Percentiles rank a stretch among this genome's conserved stretches.
These are phyloP conservation scores for Colletotrichum sojae DNA, from an alignment of 2,329 filamentous ascomycete genomes.

Conservation along the genomic window DNA sequence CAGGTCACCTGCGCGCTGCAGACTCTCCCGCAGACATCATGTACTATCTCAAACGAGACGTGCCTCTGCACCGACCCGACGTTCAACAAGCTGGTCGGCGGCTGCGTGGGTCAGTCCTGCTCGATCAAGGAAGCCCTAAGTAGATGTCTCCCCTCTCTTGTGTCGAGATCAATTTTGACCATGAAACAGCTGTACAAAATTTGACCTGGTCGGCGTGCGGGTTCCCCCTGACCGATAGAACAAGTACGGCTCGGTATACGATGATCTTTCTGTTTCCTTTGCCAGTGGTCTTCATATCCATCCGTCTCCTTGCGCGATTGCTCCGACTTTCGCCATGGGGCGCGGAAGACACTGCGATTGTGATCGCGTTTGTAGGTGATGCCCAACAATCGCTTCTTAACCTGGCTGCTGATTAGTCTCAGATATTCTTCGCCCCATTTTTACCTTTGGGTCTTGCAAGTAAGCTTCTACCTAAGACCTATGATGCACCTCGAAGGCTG, in stretches of 20 bases:
- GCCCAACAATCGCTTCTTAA: neutral
- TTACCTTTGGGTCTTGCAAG: neutral
- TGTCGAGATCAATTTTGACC: neutral
- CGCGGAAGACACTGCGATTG: conserved; percentile 4
- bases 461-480: neutral
- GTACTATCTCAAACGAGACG: conserved; percentile 10
- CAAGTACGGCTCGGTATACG: neutral
- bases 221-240: conserved; percentile 5
- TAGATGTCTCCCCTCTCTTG: neutral
- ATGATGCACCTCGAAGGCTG: neutral
- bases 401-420: neutral
- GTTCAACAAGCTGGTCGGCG: conserved; percentile 14
- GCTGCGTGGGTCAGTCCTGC: neutral
- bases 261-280: neutral
- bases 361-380: conserved; percentile 5
- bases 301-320: neutral
- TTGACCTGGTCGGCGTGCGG: conserved; percentile 10
- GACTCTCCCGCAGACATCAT: conserved; percentile 1
- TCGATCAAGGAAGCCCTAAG: conserved; percentile 3
- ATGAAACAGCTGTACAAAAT: neutral
- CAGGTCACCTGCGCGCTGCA: conserved; percentile 12
- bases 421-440: conserved; percentile 5
- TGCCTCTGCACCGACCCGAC: conserved; percentile 19
- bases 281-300: neutral
- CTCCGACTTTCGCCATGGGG: conserved; percentile 6